Evolutionary conservation across 345 rosid genomes (phyloP), one percentile per base, ranked within the genome.

Genomic region (Corymbia maculata): DNA sequence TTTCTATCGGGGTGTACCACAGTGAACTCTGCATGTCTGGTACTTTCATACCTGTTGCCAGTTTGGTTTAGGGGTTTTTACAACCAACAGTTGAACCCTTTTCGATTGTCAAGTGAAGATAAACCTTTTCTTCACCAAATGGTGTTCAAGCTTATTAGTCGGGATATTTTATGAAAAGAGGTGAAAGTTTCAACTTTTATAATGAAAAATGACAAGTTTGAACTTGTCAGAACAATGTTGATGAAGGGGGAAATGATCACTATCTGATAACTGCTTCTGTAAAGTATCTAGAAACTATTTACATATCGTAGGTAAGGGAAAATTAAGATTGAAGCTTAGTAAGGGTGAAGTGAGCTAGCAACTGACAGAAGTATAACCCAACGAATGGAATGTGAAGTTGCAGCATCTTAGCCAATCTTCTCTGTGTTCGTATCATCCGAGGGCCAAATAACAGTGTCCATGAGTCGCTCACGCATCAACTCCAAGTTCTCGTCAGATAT

Each of bases 371-470:
- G 80, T 15, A 61, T 8, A 32, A 49, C 19, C 30, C 28, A 45
- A 9, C 26, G 42, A 28, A 24, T 32, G 11, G 47, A 75, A 47
- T 22, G 32, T 6, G 59, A 80, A 87, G 36, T 44, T 51, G 55
- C 59, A 50, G 19, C 51, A 64, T 88, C 75, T 94, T 93, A 97
- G 86, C 96, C 97, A 51, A 94, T 92, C 90, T 92, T 94, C 95
- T 95, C 96, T 1, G 97, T 90, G 93, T 94, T 96, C 49, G 97
- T 87, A 89, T 98, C 99, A 89, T 98, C 99, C 0, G 98, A 94
- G 85, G 99, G 98, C 99, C 99, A 97, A 88, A 94, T 96, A 89
- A 98, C 99, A 0, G 98, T 98, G 92, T 97, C 99, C 90, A 93
- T 92, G 86, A 98, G 94, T 75, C 99, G 93, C 89, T 98, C 99